Evolutionary conservation across 768 basidiomycete genomes (phyloP).

Genomic region (Psilocybe subaeruginosa): DNA sequence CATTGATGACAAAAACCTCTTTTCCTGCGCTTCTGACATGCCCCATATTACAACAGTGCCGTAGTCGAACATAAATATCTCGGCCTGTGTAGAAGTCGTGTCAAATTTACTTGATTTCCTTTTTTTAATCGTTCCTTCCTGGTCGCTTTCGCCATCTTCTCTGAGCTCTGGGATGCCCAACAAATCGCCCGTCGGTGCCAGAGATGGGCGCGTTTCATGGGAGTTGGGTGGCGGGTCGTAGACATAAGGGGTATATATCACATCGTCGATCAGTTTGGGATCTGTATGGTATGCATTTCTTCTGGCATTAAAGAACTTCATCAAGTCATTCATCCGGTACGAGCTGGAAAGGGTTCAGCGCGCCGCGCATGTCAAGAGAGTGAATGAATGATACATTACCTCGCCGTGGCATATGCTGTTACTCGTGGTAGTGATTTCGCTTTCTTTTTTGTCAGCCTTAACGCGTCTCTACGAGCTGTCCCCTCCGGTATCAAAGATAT

Average conservation of each 20-base stretch:
- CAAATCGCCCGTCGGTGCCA: constrained; percentile 65
- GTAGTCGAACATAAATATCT: constrained; percentile 93
- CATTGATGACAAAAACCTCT: constrained; percentile 88
- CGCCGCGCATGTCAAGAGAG: neutral
- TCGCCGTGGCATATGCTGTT: constrained; percentile 95
- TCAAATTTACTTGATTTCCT: constrained; percentile 70
- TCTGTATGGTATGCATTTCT: constrained; percentile 83
- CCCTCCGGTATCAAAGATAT: constrained; percentile 93
- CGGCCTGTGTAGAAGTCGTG: constrained; percentile 69
- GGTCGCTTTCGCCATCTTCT: constrained; percentile 33
- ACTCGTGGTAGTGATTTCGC: constrained; percentile 90
- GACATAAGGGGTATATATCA: constrained; percentile 90
- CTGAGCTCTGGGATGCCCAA: constrained; percentile 78
- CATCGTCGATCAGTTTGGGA: constrained; percentile 87
- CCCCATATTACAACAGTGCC: constrained; percentile 98
- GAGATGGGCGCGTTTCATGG: constrained; percentile 31
- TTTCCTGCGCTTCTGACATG: constrained; percentile 93
- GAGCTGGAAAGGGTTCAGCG: constrained; percentile 52
- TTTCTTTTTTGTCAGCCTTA: constrained; percentile 91
- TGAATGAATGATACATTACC: constrained; percentile 46
- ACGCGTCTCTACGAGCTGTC: constrained; percentile 88
- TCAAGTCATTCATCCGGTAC: constrained; percentile 84
- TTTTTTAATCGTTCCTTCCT: constrained; percentile 36
- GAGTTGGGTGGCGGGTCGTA: constrained; percentile 58
- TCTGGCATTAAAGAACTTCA: constrained; percentile 89